A percentile compares a stretch with the other conserved stretches of the same genome.
phyloP scores from a whole-genome alignment of 23 red algal genomes.

The Cyanidioschyzon merolae region DNA sequence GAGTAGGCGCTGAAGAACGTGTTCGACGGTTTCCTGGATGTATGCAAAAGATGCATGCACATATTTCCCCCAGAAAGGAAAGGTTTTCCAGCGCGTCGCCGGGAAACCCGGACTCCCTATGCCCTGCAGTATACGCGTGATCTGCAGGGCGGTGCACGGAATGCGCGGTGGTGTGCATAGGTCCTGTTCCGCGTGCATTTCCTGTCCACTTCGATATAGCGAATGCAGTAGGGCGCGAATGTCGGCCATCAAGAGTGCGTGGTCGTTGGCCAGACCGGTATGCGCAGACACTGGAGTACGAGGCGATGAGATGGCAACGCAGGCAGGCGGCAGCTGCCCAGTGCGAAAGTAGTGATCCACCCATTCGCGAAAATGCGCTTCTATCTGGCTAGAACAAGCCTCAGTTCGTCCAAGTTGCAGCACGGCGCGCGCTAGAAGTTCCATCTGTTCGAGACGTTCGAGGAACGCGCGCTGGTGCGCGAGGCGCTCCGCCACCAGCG shows the following conservation, averaged over 20 bases:
- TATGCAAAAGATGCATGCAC: neutral
- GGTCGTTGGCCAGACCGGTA: too few species aligned
- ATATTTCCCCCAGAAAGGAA: slow-evolving; percentile 8
- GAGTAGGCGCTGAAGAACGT: neutral
- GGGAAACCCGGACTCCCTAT: slow-evolving; percentile 4
- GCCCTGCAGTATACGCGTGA: neutral
- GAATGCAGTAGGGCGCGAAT: neutral
- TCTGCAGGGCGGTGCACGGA: neutral
- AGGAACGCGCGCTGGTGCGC: neutral
- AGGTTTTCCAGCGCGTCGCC: neutral
- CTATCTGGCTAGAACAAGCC: neutral
- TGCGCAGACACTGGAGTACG: too few species aligned
- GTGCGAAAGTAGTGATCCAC: neutral
- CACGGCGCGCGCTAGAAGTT: neutral
- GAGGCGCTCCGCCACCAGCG: neutral
- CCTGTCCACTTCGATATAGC: neutral
- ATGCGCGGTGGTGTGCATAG: neutral
- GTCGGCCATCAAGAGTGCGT: neutral
- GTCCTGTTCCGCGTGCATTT: neutral
- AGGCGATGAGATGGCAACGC: too few species aligned
- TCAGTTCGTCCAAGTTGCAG: neutral
- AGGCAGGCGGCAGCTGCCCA: neutral
- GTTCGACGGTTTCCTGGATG: neutral
- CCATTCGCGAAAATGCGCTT: neutral
- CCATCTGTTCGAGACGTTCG: neutral